A percentile compares a stretch with the other conserved stretches of the same genome.
Conservation (phyloP, 257 asterid genomes). For the Leptodermis oblonga region DNA sequence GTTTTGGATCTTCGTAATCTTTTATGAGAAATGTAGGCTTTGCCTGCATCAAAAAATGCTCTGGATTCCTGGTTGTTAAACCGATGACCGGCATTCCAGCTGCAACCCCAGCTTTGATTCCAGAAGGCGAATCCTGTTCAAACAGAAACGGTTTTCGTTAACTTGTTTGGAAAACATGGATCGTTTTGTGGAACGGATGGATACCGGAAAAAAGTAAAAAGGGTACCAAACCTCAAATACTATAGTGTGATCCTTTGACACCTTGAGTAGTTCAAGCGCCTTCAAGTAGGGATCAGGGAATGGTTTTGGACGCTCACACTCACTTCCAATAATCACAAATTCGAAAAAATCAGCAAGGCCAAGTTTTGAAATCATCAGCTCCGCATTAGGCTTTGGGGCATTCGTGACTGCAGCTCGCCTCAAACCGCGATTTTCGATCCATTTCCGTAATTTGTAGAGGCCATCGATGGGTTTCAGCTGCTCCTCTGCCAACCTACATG, state of each 20-base stretch:
- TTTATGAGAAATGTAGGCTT: constrained; percentile 79
- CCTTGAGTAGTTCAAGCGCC: constrained; percentile 79
- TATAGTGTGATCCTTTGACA: constrained; percentile 76
- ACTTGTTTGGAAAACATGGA: not conserved
- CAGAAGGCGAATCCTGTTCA: constrained; percentile 83
- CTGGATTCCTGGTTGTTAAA: constrained; percentile 77
- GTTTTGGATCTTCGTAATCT: constrained; percentile 80
- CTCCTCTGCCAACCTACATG: constrained; percentile 66
- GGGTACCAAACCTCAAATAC: constrained; percentile 74
- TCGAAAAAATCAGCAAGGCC: constrained; percentile 85
- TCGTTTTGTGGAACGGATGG: not conserved
- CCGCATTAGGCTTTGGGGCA: constrained; percentile 86
- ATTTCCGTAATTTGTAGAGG: constrained; percentile 54
- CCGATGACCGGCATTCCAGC: constrained; percentile 88
- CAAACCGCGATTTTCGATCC: constrained; percentile 87
- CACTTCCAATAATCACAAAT: constrained; percentile 67
- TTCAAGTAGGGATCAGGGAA: constrained; percentile 87
- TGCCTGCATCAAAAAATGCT: constrained; percentile 57
- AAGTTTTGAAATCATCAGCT: constrained; percentile 67
- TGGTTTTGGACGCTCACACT: constrained; percentile 83
- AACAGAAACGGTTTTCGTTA: not conserved
- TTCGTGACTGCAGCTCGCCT: constrained; percentile 95
- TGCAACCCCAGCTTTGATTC: constrained; percentile 94
- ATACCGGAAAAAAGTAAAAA: not conserved
- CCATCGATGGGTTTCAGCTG: constrained; percentile 69